These are phyloP conservation scores for Strombidium stylifer DNA, from an alignment of 73 alveolate species.

Conservation along the genomic window DNA sequence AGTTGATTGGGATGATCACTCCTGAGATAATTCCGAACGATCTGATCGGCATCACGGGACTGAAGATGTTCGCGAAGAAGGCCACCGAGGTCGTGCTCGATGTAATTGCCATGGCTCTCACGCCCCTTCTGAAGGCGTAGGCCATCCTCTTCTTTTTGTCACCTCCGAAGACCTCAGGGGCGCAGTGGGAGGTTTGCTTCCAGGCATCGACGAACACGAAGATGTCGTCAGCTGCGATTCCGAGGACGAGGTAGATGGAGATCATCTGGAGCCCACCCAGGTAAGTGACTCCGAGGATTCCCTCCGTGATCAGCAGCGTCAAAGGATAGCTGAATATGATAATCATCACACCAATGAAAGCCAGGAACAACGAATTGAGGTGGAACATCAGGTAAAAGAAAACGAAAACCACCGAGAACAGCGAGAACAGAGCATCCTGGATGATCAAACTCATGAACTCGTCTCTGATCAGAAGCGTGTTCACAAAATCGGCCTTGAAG, in stretches of 20 bases:
- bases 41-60: constrained; percentile 39
- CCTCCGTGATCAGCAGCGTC: too few species aligned
- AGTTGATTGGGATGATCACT: constrained; percentile 13
- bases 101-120: constrained; percentile 36
- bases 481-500: too few species aligned
- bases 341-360: too few species aligned
- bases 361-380: too few species aligned
- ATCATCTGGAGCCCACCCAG: constrained; percentile 60
- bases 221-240: constrained; percentile 66
- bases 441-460: too few species aligned
- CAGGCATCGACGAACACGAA: constrained; percentile 66
- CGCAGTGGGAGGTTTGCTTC: neutral
- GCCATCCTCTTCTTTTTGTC: constrained; percentile 9
- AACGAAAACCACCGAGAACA: too few species aligned
- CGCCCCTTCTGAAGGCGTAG: constrained; percentile 18
- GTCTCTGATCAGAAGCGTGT: too few species aligned
- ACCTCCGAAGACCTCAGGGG: neutral
- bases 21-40: constrained; percentile 44
- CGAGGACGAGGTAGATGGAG: constrained; percentile 50
- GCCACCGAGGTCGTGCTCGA: constrained; percentile 39
- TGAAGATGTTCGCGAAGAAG: constrained; percentile 28
- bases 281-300: too few species aligned
- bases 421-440: too few species aligned
- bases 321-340: too few species aligned
- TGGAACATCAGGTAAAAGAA: too few species aligned